Evolutionary conservation across 495 filamentous ascomycete genomes (phyloP), one percentile per base, ranked within the genome.

Genomic region (Penicillium crystallinum): DNA sequence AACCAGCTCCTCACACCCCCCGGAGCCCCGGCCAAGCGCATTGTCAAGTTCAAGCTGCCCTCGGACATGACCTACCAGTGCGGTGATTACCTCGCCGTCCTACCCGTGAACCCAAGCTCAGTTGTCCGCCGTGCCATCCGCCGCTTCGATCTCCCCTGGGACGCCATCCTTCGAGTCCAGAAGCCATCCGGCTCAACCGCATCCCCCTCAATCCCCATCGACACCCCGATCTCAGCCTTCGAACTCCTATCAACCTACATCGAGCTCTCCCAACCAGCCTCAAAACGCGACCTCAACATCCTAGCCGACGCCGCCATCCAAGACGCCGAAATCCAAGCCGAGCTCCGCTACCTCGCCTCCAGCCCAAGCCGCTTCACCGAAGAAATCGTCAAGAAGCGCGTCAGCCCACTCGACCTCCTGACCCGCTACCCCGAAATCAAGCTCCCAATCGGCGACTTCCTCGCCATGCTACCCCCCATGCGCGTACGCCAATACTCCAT

Each of bases 401-500:
- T 81, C 51, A 86, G 83, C 29, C 68, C 84, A 6, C 73, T 90
- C 14, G 84, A 87, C 47, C 65, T 91, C 2, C 75, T 90, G 1
- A 80, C 83, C 51, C 71, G 72, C 23, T 83, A 81, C 62, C 71
- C 81, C 0, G 58, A 70, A 7, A 69, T 84, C 50, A 61, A 75
- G 2, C 64, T 89, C 1, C 71, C 85, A 0, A 73, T 91, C 31
- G 75, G 76, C 21, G 62, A 74, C 17, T 90, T 84, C 71, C 79
- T 91, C 18, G 67, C 77, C 17, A 82, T 89, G 70, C 79, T 90
- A 0, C 84, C 84, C 0, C 86, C 86, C 0, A 85, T 92, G 79
- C 83, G 85, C 18, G 77, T 85, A 14, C 80, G 88, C 11, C 85
- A 88, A 62, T 92, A 91, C 65, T 87, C 81, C 33, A 89, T 92